Percentiles rank a stretch among this genome's conserved stretches.
Conservation (phyloP, 164 flowering plant genomes). For the Stephania cephalantha region DNA sequence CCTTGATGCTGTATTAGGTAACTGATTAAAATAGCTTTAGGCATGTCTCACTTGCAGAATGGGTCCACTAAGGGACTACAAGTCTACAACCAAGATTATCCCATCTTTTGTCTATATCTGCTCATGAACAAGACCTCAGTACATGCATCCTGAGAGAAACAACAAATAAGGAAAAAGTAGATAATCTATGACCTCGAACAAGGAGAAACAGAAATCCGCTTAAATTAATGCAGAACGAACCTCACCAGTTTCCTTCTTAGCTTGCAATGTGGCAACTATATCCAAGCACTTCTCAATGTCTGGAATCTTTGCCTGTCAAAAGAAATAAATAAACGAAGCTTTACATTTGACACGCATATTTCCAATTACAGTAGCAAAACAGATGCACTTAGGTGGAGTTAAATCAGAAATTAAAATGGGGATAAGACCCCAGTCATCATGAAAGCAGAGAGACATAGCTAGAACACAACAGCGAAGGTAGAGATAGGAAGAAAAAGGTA, state of each 20-base stretch:
- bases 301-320: constrained; percentile 84
- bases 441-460: not conserved
- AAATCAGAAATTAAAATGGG: not conserved
- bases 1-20: too few species aligned
- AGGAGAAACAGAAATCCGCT: constrained; percentile 11
- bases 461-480: not conserved
- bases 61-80: too few species aligned
- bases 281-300: constrained; percentile 94
- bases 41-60: too few species aligned
- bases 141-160: constrained; percentile 29
- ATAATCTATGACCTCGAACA: not conserved
- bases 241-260: constrained; percentile 90
- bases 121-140: constrained; percentile 43
- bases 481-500: too few species aligned
- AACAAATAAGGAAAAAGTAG: not conserved
- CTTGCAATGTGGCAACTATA: constrained; percentile 74
- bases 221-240: constrained; percentile 42
- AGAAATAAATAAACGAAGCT: not conserved
- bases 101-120: not conserved
- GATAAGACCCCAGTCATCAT: not conserved
- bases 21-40: too few species aligned
- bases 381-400: not conserved
- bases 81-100: too few species aligned
- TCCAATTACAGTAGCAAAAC: not conserved
- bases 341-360: not conserved